Evolutionary conservation across 1,284 basidiomycete species (phyloP), one percentile per base, ranked within the genome.

Genomic region (Agaricales sp.): DNA sequence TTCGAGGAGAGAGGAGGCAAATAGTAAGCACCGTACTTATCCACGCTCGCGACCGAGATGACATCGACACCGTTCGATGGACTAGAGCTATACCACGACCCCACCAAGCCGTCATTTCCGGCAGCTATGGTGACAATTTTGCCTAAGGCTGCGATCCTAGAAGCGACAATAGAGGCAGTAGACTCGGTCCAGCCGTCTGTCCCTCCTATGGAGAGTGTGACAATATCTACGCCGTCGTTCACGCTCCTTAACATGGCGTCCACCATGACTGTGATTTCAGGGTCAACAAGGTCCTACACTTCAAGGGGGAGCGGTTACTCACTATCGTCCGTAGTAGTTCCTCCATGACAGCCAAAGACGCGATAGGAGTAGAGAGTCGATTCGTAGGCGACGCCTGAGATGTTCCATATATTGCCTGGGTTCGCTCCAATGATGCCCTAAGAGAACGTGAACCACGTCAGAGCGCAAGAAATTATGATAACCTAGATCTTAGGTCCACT

Each of bases 401-500:
- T 74, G 57, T 74, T 74, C 64, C 74, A 79, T n/a, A 59, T 55
- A 57, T 81, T 82, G 23, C 61, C 67, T 2, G 76, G 74, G 52
- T 77, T 64, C 23, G 78, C 77, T 14, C 72, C 80, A 46, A 87
- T 77, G 55, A 82, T 81, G 47, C 82, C 81, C 71, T 74, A n/a
- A n/a, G n/a, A n/a, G n/a, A n/a, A n/a, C n/a, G n/a, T n/a, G n/a
- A n/a, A n/a, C n/a, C n/a, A n/a, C n/a, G n/a, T n/a, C n/a, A n/a
- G n/a, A n/a, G n/a, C n/a, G n/a, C n/a, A n/a, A n/a, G n/a, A n/a
- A n/a, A n/a, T n/a, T n/a, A n/a, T n/a, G n/a, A n/a, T n/a, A n/a
- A n/a, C n/a, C n/a, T n/a, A n/a, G n/a, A n/a, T n/a, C n/a, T n/a
- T n/a, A n/a, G 3, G 4, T 24, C 26, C 14, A 4, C 19, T 35